Percentiles rank a stretch among this genome's conserved stretches.
Evolutionary conservation across 148 eudicot genomes (phyloP).

Genomic region (Chenopodium album): DNA sequence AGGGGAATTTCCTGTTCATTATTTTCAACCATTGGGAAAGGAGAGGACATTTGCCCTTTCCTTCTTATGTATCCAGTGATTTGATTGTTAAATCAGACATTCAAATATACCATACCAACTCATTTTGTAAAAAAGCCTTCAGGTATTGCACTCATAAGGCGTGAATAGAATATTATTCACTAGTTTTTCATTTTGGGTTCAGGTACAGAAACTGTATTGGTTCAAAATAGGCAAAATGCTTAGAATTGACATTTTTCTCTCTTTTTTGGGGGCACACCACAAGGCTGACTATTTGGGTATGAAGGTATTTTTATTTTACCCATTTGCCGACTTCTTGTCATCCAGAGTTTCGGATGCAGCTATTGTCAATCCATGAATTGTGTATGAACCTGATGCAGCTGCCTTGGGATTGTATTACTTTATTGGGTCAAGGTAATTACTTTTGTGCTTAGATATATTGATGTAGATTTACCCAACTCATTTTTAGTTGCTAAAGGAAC

Average conservation of each 20-base stretch:
- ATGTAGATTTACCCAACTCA: neutral
- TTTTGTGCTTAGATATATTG: slow-evolving; percentile 4
- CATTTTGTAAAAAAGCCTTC: neutral
- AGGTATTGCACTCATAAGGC: neutral
- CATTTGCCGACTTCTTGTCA: neutral
- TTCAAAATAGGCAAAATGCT: neutral
- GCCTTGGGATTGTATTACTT: neutral
- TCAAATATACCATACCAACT: neutral
- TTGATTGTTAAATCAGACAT: neutral
- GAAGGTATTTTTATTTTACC: neutral
- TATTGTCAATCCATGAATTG: neutral
- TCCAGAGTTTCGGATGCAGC: neutral
- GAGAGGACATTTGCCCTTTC: neutral
- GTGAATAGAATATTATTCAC: neutral
- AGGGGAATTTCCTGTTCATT: neutral
- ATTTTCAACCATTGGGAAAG: neutral
- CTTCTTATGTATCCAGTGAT: neutral
- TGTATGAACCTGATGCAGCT: neutral
- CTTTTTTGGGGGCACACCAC: neutral
- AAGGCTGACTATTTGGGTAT: neutral
- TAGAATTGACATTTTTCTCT: neutral
- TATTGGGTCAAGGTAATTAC: neutral
- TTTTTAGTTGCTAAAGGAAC: neutral
- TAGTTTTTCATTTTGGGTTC: neutral
- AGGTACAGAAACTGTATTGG: neutral